Evolutionary conservation across 768 basidiomycete genomes (phyloP), one percentile per base, ranked within the genome.

Genomic region (Kockovaella imperatae): DNA sequence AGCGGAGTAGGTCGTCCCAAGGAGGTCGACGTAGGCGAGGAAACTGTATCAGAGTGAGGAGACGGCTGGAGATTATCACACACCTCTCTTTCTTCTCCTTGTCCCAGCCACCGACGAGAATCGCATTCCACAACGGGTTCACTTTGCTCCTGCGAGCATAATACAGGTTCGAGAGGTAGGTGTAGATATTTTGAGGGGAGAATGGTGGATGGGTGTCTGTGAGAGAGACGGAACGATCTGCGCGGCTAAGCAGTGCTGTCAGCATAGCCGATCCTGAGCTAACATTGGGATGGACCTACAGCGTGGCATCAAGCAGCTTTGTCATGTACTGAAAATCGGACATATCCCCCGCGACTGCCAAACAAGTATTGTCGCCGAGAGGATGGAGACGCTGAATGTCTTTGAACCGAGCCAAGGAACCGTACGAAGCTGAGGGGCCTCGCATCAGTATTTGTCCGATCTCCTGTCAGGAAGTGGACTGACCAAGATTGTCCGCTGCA

Each of bases 291-390:
- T 15, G 15, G 14, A 23, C 26, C 41, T 38, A 75, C 75, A 83
- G 78, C 38, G 91, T 75, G 20, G 81, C 78, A 53, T 95, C 85
- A 39, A 99, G 80, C 38, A 83, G 62, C 40, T 75, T 76, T 66
- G 95, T 86, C 57, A 97, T 77, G 72, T 86, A 83, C 71, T 99
- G 95, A 74, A 89, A 97, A 74, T 99, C 95, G 61, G 85, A 85
- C 83, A 99, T 87, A 75, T 99, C 95, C 23, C 95, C 95, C 14
- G 87, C 82, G 2, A 86, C 93, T 18, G 87, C 95, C 59, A 99
- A 76, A 52, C 91, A 77, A 35, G 90, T 93, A 73, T 82, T 80
- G 30, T 78, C 74, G 6, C 91, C 90, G 28, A 95, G 82, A 3
- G 84, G 71, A 64, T 87, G 83, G 23, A 99, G 79, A 71, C 95